Base-by-base conservation (phyloP, 1,284 basidiomycete species). In the Sporisorium reilianum region DNA sequence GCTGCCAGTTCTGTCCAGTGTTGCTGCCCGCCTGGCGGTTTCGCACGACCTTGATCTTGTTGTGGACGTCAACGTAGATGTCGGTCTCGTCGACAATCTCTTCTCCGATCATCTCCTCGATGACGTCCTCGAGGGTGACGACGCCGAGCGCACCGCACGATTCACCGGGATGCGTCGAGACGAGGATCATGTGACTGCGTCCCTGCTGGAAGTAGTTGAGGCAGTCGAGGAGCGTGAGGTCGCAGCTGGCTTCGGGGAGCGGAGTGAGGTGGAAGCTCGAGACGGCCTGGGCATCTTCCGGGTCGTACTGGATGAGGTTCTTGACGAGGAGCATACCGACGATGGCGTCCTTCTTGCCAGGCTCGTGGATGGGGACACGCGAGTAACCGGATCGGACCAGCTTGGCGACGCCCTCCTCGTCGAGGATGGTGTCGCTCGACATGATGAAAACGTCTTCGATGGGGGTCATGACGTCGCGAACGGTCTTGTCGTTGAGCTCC, bases 281-380 rank as follows among this genome's bases (percentile, higher is more conserved):
- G 0, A 96, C 92, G 1, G 91, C 91, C 66, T 90, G 88, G 2
- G 88, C 89, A 82, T 92, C 89, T 20, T 92, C 89, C 0, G 95
- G 94, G 84, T 97, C 95, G 83, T 98, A 98, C 1, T 90, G 89
- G 55, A 97, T 90, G 41, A 99, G 89, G 91, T 94, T 78, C 67
- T 85, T 85, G 64, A 85, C 83, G 2, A 97, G 89, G 3, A 99
- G 88, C 77, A 97, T 89, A 0, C 96, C 96, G 14, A 93, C 86
- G 81, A 97, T 97, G 42, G 93, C 89, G 14, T 90, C 86, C 2
- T 90, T 89, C 56, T 92, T 89, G 5, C 89, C 89, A 3, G 92
- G 89, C 76, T 92, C 90, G 82, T 97, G 92, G 1, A 99, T 89
- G 0, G 96, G 96, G 76, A 98, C 94, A 25, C 96, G 91, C 2